phyloP scores from a whole-genome alignment of 306 rosid genomes.

The Medicago arabica region DNA sequence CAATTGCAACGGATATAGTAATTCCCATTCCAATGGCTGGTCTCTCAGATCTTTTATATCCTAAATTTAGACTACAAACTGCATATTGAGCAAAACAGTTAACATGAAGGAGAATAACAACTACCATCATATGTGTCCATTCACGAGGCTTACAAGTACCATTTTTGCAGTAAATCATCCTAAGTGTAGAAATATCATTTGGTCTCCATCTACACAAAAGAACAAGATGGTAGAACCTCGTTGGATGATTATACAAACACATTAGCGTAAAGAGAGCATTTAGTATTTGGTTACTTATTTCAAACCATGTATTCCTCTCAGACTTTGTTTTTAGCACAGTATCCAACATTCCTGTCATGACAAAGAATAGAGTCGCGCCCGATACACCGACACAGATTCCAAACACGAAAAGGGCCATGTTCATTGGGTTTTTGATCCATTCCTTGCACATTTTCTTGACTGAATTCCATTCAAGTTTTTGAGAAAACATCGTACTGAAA shows the following conservation, averaged over 20 bases:
- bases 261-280: slow-evolving; percentile 91
- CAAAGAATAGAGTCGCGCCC: slow-evolving; percentile 87
- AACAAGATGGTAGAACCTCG: slow-evolving; percentile 76
- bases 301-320: slow-evolving; percentile 80
- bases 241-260: slow-evolving; percentile 93
- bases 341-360: slow-evolving; percentile 95
- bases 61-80: slow-evolving; percentile 83
- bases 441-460: slow-evolving; percentile 58
- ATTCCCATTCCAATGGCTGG: slow-evolving; percentile 89
- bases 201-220: slow-evolving; percentile 82
- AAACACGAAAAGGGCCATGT: slow-evolving; percentile 90
- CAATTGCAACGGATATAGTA: slow-evolving; percentile 73
- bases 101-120: slow-evolving; percentile 74
- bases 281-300: slow-evolving; percentile 90
- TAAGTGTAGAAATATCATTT: slow-evolving; percentile 64
- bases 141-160: slow-evolving; percentile 90
- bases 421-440: slow-evolving; percentile 82
- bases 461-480: slow-evolving; percentile 73
- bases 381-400: slow-evolving; percentile 77
- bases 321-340: slow-evolving; percentile 66
- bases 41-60: slow-evolving; percentile 78
- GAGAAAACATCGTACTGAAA: slow-evolving; percentile 52
- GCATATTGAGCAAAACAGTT: slow-evolving; percentile 96
- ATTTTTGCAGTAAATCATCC: slow-evolving; percentile 80
- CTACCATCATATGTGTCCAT: slow-evolving; percentile 94